Evolutionary conservation across 2,329 filamentous ascomycete genomes (phyloP).

Genomic region (Coniosporium tulheliwenetii): DNA sequence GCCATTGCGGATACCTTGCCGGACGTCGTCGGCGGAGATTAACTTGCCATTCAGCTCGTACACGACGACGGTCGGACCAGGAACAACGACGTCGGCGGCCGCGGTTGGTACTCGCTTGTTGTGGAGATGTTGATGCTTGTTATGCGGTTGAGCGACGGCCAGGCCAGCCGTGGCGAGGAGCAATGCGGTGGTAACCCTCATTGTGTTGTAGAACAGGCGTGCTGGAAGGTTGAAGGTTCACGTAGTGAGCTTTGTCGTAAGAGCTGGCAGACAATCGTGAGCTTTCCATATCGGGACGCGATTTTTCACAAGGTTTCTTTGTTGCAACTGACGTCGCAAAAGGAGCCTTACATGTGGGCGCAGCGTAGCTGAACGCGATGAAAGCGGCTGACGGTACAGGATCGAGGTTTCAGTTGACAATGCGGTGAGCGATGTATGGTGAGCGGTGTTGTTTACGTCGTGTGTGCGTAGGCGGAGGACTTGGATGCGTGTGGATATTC

Average conservation of each 20-base stretch:
- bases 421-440: not conserved
- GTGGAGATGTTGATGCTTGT: conserved; percentile 42
- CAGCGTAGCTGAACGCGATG: not conserved
- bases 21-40: conserved; percentile 49
- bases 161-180: conserved; percentile 21
- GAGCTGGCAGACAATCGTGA: not conserved
- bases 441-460: not conserved
- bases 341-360: not conserved
- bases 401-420: not conserved
- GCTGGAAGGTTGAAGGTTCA: not conserved
- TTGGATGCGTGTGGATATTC: not conserved
- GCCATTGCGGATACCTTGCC: conserved; percentile 55
- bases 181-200: conserved; percentile 20
- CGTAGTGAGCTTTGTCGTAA: not conserved
- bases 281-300: not conserved
- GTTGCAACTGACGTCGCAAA: not conserved
- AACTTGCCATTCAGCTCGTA: conserved; percentile 55
- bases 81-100: conserved; percentile 37
- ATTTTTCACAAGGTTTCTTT: not conserved
- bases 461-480: no score
- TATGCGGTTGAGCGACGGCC: conserved; percentile 41
- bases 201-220: conserved; percentile 6
- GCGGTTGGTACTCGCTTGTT: conserved; percentile 36
- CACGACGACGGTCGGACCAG: conserved; percentile 47
- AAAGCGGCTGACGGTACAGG: not conserved